Base-by-base conservation (phyloP, 306 rosid species). In the Corylus avellana region DNA sequence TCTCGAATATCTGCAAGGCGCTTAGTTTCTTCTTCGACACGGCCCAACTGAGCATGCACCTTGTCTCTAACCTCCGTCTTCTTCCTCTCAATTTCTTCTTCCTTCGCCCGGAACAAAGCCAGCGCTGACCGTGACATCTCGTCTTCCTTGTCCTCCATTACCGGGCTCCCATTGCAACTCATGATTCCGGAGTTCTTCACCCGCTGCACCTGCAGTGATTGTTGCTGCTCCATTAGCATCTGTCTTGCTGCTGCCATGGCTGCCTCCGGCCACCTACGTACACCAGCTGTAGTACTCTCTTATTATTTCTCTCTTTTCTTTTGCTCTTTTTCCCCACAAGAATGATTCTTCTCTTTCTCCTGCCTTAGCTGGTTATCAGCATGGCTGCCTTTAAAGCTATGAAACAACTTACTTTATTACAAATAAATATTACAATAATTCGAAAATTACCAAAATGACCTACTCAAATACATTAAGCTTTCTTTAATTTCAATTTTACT, bases 1-100 rank as follows among this genome's bases (percentile, higher is more conserved):
- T 91, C 92, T n/a, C 92, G 91, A 78, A 95, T 93, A 79, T 91
- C 97, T 67, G 98, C 92, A 80, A 95, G 84, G 46, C 98, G 91
- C 81, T 86, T 91, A 17, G 96, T 87, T 69, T 89, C 93, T 74
- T 88, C 89, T 72, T 93, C 98, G 0, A 87, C 97, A 0, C 90
- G 86, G 49, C 96, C 97, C 9, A 95, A 73, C 77, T 89, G 92
- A 66, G 93, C 79, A 27, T 93, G 92, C 32, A 95, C 96, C 80
- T 89, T 95, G 62, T 90, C 93, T 72, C 90, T 91, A 57, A 95
- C 91, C 85, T 95, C 99, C 88, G 80, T 73, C 81, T 93, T 95
- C 84, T 69, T 95, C 82, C 83, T 91, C 88, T 93, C 98, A 47
- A 95, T 93, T 84, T 95, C 99, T 79, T 95, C 99, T 83, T 95